A percentile compares a stretch with the other conserved stretches of the same genome.
These are phyloP conservation scores for Trichoderma oligosporum DNA, from an alignment of 2,329 filamentous ascomycete genomes.

Conservation along the genomic window DNA sequence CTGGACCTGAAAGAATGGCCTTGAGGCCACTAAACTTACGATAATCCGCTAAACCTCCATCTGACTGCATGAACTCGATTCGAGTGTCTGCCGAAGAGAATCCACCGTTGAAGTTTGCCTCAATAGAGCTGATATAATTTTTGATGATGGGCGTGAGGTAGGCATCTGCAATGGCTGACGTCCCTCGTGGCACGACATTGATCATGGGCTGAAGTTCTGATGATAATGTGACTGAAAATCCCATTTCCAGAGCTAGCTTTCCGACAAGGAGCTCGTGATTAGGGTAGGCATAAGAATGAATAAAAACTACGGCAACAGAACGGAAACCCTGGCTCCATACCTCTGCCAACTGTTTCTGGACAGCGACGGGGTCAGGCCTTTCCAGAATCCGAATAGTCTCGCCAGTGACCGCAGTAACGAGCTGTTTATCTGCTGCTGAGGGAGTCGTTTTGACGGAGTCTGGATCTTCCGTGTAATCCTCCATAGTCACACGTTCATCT, in stretches of 20 bases:
- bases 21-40: slow-evolving; percentile 64
- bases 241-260: slow-evolving; percentile 37
- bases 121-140: slow-evolving; percentile 35
- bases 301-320: slow-evolving; percentile 56
- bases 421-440: slow-evolving; percentile 47
- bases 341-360: slow-evolving; percentile 53
- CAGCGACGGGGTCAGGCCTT: slow-evolving; percentile 52
- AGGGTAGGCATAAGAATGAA: slow-evolving; percentile 65
- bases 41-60: slow-evolving; percentile 50
- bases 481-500: slow-evolving; percentile 70
- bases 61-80: slow-evolving; percentile 71
- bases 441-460: slow-evolving; percentile 40
- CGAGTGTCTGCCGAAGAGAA: slow-evolving; percentile 40
- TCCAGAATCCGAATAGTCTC: slow-evolving; percentile 66
- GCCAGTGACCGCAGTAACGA: slow-evolving; percentile 64
- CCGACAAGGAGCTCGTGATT: slow-evolving; percentile 48
- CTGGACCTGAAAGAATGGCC: slow-evolving; percentile 69
- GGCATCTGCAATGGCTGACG: slow-evolving; percentile 42
- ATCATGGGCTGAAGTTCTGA: slow-evolving; percentile 41
- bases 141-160: slow-evolving; percentile 42
- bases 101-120: slow-evolving; percentile 36
- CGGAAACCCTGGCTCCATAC: slow-evolving; percentile 59
- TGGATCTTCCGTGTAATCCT: slow-evolving; percentile 70
- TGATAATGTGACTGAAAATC: slow-evolving; percentile 40
- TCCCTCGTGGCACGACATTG: slow-evolving; percentile 43